Conservation (phyloP, 2,329 filamentous ascomycete genomes). For the Chrysoporthe austroafricana region DNA sequence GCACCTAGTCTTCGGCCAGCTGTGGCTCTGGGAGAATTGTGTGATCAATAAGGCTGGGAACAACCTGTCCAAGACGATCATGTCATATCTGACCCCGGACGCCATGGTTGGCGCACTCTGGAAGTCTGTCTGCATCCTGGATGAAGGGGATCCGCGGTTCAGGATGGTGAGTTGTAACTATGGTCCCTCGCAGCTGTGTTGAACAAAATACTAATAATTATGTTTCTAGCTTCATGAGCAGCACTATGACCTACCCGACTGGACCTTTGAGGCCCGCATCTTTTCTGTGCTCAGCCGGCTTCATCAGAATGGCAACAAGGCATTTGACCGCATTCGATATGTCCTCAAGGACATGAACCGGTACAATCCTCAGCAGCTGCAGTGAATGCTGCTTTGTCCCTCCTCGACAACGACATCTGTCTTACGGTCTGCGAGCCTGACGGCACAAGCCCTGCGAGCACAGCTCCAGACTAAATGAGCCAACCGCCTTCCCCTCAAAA, state of each 20-base stretch:
- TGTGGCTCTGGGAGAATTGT: conserved; percentile 1
- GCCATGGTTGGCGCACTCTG: not conserved
- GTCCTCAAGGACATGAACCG: not conserved
- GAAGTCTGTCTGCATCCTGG: not conserved
- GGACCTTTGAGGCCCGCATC: not conserved
- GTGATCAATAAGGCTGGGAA: not conserved
- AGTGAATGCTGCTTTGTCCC: not conserved
- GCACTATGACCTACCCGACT: not conserved
- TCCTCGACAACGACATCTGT: not conserved
- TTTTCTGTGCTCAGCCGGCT: not conserved
- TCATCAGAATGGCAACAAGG: not conserved
- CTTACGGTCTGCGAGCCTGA: not conserved
- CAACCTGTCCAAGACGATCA: not conserved
- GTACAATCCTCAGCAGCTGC: not conserved
- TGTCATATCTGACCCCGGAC: not conserved
- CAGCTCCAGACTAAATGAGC: too few species aligned
- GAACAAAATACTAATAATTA: not conserved
- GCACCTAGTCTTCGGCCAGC: not conserved
- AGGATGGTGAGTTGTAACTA: not conserved
- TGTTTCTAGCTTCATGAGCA: not conserved
- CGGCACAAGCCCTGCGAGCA: too few species aligned
- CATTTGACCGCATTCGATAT: not conserved
- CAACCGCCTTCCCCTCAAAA: too few species aligned
- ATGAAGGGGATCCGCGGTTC: not conserved
- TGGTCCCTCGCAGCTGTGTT: not conserved